Conservation (phyloP, 2,329 filamentous ascomycete genomes). For the Cercospora citrullina region DNA sequence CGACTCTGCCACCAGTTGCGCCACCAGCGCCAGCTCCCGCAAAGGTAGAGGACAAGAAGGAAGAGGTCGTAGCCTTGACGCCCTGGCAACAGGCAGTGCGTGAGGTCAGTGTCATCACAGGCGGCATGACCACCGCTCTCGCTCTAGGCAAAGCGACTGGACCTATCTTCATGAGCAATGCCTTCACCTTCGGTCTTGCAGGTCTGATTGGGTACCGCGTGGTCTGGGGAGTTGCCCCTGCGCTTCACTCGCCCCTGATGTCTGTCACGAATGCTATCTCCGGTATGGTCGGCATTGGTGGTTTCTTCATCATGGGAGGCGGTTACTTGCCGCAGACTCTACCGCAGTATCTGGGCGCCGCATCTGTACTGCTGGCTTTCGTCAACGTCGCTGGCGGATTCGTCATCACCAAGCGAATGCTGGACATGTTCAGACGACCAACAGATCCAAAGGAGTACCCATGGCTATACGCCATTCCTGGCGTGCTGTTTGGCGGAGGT, state of each 20-base stretch:
- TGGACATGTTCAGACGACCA: conserved; percentile 85
- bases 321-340: conserved; percentile 75
- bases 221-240: conserved; percentile 82
- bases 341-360: conserved; percentile 74
- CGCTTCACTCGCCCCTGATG: conserved; percentile 86
- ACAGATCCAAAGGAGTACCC: conserved; percentile 87
- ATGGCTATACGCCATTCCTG: conserved; percentile 81
- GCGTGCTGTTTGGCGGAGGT: conserved; percentile 73
- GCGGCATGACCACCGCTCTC: conserved; percentile 72
- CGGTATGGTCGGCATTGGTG: conserved; percentile 83
- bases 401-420: conserved; percentile 88
- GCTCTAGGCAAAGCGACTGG: conserved; percentile 78
- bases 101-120: conserved; percentile 72
- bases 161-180: conserved; percentile 83
- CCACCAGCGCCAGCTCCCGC: conserved; percentile 56
- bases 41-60: conserved; percentile 52
- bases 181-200: conserved; percentile 80
- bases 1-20: conserved; percentile 69
- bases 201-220: conserved; percentile 84
- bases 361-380: conserved; percentile 80
- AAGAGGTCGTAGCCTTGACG: conserved; percentile 67
- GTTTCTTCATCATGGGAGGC: conserved; percentile 84
- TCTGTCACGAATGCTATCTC: conserved; percentile 92
- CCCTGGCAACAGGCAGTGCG: conserved; percentile 79
- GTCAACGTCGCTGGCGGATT: conserved; percentile 89